Evolutionary conservation across 148 eudicot species (phyloP), one percentile per base, ranked within the genome.

Genomic region (Polygonum aviculare): DNA sequence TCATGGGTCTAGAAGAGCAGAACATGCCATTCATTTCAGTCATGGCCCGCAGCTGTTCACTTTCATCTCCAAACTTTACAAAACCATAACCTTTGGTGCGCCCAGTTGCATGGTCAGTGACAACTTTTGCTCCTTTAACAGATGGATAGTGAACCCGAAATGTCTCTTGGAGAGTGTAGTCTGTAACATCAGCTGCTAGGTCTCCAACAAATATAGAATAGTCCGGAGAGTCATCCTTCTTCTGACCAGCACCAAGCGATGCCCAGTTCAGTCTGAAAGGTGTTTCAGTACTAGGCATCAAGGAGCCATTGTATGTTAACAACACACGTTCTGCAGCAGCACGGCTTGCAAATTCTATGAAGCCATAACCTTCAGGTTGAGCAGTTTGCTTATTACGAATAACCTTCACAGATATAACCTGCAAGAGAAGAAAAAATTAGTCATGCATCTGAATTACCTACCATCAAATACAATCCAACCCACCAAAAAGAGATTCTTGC

Each of bases 71-170:
- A 83, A 95, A 95, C 82, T 83, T 91, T 63, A 95, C 99, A 83
- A 95, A 95, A 59, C 99, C 99, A 81, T 93, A 93, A 60, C 99
- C 99, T 85, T 93, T 95, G 10, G 97, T 84, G 36, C 97, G 94
- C 18, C 93, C 94, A 12, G 97, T 91, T 19, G 76, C 52, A 77
- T 90, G 91, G 84, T 95, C 99, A 54, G 90, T 89, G 51, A 95
- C 88, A 76, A 95, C 96, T 84, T 95, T 95, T 49, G 99, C 98
- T 70, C 98, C 97, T 84, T 89, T 95, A 4, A 89, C 90, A 50
- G 97, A 90, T 18, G 84, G 72, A 78, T 90, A 95, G 69, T 86
- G 90, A 79, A 82, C 50, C 76, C 87, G 87, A 47, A 95, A 95
- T 73, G 97, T 92, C 75, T 95, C 99, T 57, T 89, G 93, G 55